Conservation (phyloP, 1,139 yeast species). For the Kodamaea alishanica region DNA sequence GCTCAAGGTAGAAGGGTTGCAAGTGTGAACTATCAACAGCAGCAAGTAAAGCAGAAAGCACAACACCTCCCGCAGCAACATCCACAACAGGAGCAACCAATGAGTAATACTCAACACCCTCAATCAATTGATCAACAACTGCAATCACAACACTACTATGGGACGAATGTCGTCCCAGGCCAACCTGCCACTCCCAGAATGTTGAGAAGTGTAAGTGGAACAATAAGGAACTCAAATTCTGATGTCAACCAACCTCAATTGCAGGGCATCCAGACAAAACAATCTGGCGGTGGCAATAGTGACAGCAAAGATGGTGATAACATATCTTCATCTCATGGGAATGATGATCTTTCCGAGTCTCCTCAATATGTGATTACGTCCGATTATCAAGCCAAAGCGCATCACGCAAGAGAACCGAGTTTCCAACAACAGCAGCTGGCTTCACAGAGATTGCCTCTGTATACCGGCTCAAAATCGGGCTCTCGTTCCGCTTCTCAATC, state of each 20-base stretch:
- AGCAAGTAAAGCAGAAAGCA: neutral
- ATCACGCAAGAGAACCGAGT: conserved; percentile 23
- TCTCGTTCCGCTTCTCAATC: neutral
- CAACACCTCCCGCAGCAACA: neutral
- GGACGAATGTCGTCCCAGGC: conserved; percentile 12
- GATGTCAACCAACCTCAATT: conserved; percentile 10
- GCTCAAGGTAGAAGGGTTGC: neutral
- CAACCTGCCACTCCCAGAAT: conserved; percentile 78
- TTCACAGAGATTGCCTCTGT: too few relatives aligned
- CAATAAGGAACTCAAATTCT: conserved; percentile 23
- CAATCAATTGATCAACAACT: neutral
- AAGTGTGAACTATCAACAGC: neutral
- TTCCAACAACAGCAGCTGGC: conserved; percentile 11
- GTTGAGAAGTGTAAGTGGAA: conserved; percentile 56
- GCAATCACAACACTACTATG: conserved; percentile 1
- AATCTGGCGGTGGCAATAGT: too few relatives aligned
- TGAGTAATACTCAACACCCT: neutral
- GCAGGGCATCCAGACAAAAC: too few relatives aligned
- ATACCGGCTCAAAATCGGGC: neutral
- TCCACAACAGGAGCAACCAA: neutral
- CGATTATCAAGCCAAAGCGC: conserved; percentile 8
- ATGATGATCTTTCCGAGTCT: conserved; percentile 9
- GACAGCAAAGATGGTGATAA: too few relatives aligned
- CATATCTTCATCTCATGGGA: neutral
- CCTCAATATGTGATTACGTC: conserved; percentile 4